Percentiles rank a stretch among this genome's conserved stretches.
phyloP scores from a whole-genome alignment of 192 early-diverging fungal species.

The Podila epicladia region DNA sequence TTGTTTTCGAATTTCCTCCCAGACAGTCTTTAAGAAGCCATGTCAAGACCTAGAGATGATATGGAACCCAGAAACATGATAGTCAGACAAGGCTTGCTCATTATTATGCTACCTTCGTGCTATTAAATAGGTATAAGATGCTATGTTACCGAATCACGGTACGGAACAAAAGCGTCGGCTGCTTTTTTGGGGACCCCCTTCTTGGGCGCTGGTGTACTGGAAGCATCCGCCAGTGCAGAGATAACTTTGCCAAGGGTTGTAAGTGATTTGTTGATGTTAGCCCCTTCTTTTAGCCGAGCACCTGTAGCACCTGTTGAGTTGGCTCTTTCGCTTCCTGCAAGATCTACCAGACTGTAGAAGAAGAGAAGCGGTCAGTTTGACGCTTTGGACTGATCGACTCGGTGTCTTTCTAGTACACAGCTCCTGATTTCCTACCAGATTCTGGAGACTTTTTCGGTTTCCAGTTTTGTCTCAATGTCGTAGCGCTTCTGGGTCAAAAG shows the following conservation, averaged over 20 bases:
- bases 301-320: constrained; percentile 88
- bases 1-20: constrained; percentile 86
- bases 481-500: constrained; percentile 74
- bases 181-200: constrained; percentile 55
- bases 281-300: constrained; percentile 87
- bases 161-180: constrained; percentile 78
- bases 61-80: neutral
- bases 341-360: constrained; percentile 80
- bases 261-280: constrained; percentile 94
- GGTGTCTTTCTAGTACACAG: neutral
- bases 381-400: no score
- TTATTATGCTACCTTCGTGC: neutral
- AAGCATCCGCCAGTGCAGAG: constrained; percentile 83
- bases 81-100: neutral
- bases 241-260: constrained; percentile 96
- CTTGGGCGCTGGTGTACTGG: constrained; percentile 38
- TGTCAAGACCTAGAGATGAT: constrained; percentile 65
- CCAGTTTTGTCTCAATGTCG: constrained; percentile 61
- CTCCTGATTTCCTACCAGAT: constrained; percentile 57
- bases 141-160: constrained; percentile 83
- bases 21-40: constrained; percentile 89
- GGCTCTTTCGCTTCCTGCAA: constrained; percentile 94
- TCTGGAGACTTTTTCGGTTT: constrained; percentile 79
- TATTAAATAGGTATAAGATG: neutral
- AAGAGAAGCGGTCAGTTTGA: neutral